Conservation (phyloP, 192 early-diverging fungal species). For the Umbelopsis vinacea region DNA sequence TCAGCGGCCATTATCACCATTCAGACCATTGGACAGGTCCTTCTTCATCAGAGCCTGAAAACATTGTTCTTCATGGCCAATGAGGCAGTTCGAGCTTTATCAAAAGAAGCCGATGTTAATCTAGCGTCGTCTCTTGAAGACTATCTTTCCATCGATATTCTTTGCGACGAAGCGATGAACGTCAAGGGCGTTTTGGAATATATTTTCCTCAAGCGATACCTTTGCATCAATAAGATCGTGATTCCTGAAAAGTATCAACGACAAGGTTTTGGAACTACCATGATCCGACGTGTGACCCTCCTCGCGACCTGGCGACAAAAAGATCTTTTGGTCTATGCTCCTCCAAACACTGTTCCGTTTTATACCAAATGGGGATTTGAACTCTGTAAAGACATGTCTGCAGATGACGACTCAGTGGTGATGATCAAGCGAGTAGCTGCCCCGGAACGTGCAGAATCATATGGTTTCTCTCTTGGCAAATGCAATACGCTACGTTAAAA, state of each 20-base stretch:
- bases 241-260: slow-evolving; percentile 43
- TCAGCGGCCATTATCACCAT: slow-evolving; percentile 20
- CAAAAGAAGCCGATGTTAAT: slow-evolving; percentile 26
- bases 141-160: slow-evolving; percentile 45
- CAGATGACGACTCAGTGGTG: slow-evolving; percentile 3
- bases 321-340: slow-evolving; percentile 45
- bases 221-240: slow-evolving; percentile 49
- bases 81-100: slow-evolving; percentile 29
- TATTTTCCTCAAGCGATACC: slow-evolving; percentile 47
- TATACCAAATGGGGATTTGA: slow-evolving; percentile 45
- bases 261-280: slow-evolving; percentile 38
- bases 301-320: slow-evolving; percentile 37
- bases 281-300: slow-evolving; percentile 39
- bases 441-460: slow-evolving; percentile 17
- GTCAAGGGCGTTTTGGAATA: slow-evolving; percentile 45
- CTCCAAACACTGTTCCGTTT: slow-evolving; percentile 32
- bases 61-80: slow-evolving; percentile 37
- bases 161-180: slow-evolving; percentile 33
- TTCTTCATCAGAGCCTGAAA: not conserved
- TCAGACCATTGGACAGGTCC: slow-evolving; percentile 21
- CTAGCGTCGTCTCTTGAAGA: slow-evolving; percentile 46
- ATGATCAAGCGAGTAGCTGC: slow-evolving; percentile 14
- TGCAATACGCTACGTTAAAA: not conserved
- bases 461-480: slow-evolving; percentile 12
- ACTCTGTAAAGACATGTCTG: slow-evolving; percentile 1